Base-by-base conservation (phyloP, 495 filamentous ascomycete genomes). In the Penicillium longicatenatum region DNA sequence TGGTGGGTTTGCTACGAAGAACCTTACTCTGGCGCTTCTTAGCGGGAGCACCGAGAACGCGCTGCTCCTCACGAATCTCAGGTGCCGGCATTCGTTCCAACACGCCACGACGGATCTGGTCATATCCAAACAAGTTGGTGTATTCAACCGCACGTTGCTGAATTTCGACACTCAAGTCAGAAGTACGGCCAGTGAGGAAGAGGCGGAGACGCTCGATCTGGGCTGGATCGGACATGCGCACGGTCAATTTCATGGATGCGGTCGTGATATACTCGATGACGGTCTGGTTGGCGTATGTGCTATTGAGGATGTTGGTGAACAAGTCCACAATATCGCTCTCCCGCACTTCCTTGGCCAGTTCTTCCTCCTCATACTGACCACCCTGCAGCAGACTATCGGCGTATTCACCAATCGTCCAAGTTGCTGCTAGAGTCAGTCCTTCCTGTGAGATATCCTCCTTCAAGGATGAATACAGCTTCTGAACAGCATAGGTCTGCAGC, bases 341-440 rank as follows among this genome's bases (percentile, higher is more conserved):
- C 64, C 89, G 89, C 56, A 98, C 89, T 68, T 93, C 89, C 66
- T 89, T 83, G 10, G 96, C 92, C 3, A 96, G 75, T 65, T 97
- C 94, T 66, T 95, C 94, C 67, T 97, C 93, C 71, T 98, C 93
- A 59, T 96, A 97, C 66, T 92, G 87, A 17, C 95, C 93, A 26
- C 93, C 93, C 52, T 83, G 82, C 16, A 98, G 81, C 14, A 98
- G 78, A 4, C 89, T 84, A 70, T 98, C 94, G 33, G 92, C 92
- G 70, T 92, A 98, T 79, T 98, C 94, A 62, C 94, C 94, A 73
- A 98, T 97, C 12, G 92, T 92, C 94, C 94, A 98, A n/a, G 94
- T 87, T 30, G 90, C 95, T 21, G 94, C 92, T 29, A 97, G 82
- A 11, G 90, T 97, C 53, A 98, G 79, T 61, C 91, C 93, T 70